Conservation (phyloP, 2,329 filamentous ascomycete genomes). For the Phyllachora maydis region DNA sequence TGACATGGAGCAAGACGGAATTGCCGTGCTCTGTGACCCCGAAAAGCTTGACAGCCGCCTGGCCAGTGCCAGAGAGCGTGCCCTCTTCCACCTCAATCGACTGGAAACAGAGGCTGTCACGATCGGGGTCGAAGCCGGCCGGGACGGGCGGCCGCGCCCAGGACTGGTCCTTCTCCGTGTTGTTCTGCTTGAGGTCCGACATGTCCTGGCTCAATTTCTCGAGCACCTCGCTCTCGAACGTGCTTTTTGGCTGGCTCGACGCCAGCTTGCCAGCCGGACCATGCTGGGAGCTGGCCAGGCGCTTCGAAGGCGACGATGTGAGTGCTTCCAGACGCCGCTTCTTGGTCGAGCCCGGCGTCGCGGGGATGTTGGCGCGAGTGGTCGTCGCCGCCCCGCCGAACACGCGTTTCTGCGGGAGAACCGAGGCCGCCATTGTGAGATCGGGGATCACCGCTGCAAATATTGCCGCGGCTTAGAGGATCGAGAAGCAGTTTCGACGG, state of each 20-base stretch:
- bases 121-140: slow-evolving; percentile 28
- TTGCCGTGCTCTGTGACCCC: slow-evolving; percentile 71
- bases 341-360: slow-evolving; percentile 44
- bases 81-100: slow-evolving; percentile 93
- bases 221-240: slow-evolving; percentile 83
- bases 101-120: slow-evolving; percentile 68
- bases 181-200: slow-evolving; percentile 62
- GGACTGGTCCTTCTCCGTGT: slow-evolving; percentile 80
- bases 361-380: slow-evolving; percentile 36
- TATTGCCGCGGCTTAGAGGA: too few species aligned
- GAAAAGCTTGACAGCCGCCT: slow-evolving; percentile 70
- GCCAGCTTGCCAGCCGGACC: slow-evolving; percentile 31
- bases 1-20: slow-evolving; percentile 87
- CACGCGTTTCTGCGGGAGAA: slow-evolving; percentile 51
- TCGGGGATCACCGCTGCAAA: too few species aligned
- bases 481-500: too few species aligned
- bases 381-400: slow-evolving; percentile 46
- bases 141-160: slow-evolving; percentile 46
- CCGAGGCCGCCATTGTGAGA: slow-evolving; percentile 13
- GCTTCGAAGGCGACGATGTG: slow-evolving; percentile 31
- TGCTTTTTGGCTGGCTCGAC: slow-evolving; percentile 69
- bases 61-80: slow-evolving; percentile 54
- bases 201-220: slow-evolving; percentile 95
- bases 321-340: slow-evolving; percentile 60
- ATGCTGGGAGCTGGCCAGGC: slow-evolving; percentile 42